phyloP scores from a whole-genome alignment of 202 grass and related monocot genomes.

The Miscanthus sacchariflorus region DNA sequence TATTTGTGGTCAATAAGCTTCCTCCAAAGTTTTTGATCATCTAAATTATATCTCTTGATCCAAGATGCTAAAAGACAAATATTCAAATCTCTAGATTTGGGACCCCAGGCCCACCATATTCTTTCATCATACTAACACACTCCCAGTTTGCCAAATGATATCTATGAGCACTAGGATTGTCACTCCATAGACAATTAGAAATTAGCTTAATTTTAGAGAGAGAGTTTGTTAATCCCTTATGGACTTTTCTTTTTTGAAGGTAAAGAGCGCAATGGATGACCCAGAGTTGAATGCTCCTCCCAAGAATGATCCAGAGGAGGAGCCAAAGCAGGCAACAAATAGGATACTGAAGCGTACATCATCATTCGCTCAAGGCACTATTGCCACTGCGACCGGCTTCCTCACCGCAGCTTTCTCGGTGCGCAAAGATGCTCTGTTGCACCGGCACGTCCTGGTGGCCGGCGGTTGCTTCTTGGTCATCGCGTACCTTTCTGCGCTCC shows the following conservation, averaged over 20 bases:
- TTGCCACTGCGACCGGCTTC: conserved; percentile 39
- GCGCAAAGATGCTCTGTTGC: conserved; percentile 42
- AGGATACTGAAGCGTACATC: conserved; percentile 33
- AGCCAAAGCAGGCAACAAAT: conserved; percentile 12
- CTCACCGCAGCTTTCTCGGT: conserved; percentile 32
- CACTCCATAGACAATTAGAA: no score
- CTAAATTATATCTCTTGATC: no score
- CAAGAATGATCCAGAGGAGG: neutral
- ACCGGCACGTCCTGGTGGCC: conserved; percentile 37
- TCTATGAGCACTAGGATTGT: no score
- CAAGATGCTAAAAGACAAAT: no score
- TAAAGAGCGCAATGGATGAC: neutral
- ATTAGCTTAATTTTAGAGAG: neutral
- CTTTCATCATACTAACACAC: no score
- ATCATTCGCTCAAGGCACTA: conserved; percentile 17
- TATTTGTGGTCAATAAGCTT: no score
- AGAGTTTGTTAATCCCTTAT: neutral
- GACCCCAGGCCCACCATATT: no score
- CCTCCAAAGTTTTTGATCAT: no score
- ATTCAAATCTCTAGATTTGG: no score
- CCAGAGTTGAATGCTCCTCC: neutral
- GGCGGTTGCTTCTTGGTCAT: conserved; percentile 34
- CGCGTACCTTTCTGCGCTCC: conserved; percentile 32
- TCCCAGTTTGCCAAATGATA: no score
- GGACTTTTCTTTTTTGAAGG: conserved; percentile 23